Conservation (phyloP, 768 basidiomycete genomes). For the Inosperma sp. region DNA sequence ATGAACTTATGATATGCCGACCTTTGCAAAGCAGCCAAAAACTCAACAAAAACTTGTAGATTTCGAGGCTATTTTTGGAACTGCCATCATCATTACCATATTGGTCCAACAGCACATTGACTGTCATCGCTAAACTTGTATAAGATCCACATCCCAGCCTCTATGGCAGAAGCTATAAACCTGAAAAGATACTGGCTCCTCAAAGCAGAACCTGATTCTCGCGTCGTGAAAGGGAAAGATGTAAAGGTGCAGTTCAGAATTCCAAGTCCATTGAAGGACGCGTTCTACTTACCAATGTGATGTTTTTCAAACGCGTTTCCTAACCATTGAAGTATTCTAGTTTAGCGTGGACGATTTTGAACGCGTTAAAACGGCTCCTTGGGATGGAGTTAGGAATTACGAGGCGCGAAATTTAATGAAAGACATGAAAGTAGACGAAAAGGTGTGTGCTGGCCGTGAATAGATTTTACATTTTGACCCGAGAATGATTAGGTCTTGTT, state of each 20-base stretch:
- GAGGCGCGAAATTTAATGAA: slow-evolving; percentile 83
- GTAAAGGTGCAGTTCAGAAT: slow-evolving; percentile 53
- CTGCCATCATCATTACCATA: no score
- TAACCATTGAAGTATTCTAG: no score
- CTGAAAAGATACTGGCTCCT: slow-evolving; percentile 56
- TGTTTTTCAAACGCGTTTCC: no score
- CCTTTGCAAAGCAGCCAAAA: no score
- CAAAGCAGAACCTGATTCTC: slow-evolving; percentile 84
- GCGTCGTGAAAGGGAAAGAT: slow-evolving; percentile 81
- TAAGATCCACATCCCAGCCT: neutral
- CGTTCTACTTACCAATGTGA: neutral
- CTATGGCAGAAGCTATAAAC: neutral
- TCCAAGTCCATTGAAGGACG: neutral
- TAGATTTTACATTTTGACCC: neutral
- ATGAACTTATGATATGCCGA: no score
- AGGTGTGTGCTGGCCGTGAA: slow-evolving; percentile 39
- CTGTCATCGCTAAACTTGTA: no score
- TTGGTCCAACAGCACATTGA: no score
- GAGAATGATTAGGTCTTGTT: slow-evolving; percentile 57
- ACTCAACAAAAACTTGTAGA: no score
- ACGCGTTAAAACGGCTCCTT: slow-evolving; percentile 58
- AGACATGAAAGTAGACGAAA: slow-evolving; percentile 71
- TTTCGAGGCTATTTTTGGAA: no score
- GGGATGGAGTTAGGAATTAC: slow-evolving; percentile 87
- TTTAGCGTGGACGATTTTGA: slow-evolving; percentile 89